Evolutionary conservation across 305 asterid species (phyloP), one percentile per base, ranked within the genome.

Genomic region (Fraxinus floribunda): DNA sequence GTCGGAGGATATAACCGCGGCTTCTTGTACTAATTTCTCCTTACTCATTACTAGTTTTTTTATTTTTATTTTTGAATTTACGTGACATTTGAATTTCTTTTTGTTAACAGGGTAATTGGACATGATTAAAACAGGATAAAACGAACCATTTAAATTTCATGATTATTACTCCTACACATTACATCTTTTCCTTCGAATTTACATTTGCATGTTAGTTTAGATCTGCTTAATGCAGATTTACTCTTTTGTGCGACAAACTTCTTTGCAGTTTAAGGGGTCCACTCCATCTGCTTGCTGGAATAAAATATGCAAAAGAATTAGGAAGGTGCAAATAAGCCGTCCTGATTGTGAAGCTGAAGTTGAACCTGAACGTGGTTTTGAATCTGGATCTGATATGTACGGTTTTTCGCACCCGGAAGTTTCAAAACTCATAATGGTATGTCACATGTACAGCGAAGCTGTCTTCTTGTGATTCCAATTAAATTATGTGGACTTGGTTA

Each of bases 271-370:
- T 86, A 89, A 83, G 76, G 98, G 98, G 79, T 79, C 94, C 34
- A 92, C 93, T 80, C 98, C 98, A 83, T 88, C 92, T 80, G 93
- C 94, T 82, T 92, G 97, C 92, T 94, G 98, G 98, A 92, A 86
- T 79, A 93, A 91, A 86, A 94, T 95, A 80, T 92, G 88, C 90
- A 87, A 91, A 86, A 90, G 88, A 86, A 89, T 94, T 76, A 90
- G 86, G 91, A 87, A 81, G 86, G 83, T 88, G 77, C 97, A 91
- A 78, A 85, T 83, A 84, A 87, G 87, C 73, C 86, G 83, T 84
- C 81, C 87, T 39, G 90, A 87, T 76, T 83, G 82, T 79, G 89
- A 86, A 86, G 85, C 92, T 57, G 78, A 73, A 34, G 83, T 38
- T 81, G 84, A 77, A 82, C 71, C 87, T 26, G 93, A 90, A 85